Base-by-base conservation (phyloP, 208 protist genomes). In the Tetramitus jugosus region DNA sequence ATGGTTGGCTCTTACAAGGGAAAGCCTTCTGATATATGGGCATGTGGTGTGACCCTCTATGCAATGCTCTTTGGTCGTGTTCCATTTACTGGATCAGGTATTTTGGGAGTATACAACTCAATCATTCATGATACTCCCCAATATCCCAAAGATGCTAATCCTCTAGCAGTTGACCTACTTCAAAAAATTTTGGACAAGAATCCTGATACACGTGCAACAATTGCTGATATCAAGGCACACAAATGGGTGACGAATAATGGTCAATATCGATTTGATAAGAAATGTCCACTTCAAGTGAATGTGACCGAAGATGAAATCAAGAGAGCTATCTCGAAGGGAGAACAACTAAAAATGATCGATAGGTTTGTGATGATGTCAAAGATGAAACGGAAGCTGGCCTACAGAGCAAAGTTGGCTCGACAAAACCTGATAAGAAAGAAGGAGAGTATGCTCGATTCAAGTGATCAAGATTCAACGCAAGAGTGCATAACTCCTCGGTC, bases 1-100 rank as follows among this genome's bases (percentile, higher is more conserved):
- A 39, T 72, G 20, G 80, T 90, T 7, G 61, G 62, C 0, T 49
- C 10, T 2, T 71, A 71, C 17, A 71, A 33, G 31, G 91, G 89
- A 37, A 84, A 90, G 13, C 84, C 91, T 14, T 87, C 87, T 49
- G 92, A 95, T 82, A 92, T 91, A 77, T 95, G 92, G 92, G 85
- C 90, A 17, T 90, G 92, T 65, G 92, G 91, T 10, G 83, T 95
- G 60, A 94, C 92, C 7, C 69, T 95, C 26, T 95, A 88, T 80
- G 84, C 92, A 80, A 83, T 91, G 68, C 81, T 87, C 6, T 90
- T 84, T 76, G 89, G 90, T n/a, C 77, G 61, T 35, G 79, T 94
- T 33, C 90, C 92, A 14, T 92, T 91, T 61, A 72, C 40, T 26
- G 77, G 79, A 23, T 33, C 7, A 20, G 81, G 62, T 26, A 78